Base-by-base conservation (phyloP, 2,329 filamentous ascomycete genomes). In the Chaetoscypha palmicola region DNA sequence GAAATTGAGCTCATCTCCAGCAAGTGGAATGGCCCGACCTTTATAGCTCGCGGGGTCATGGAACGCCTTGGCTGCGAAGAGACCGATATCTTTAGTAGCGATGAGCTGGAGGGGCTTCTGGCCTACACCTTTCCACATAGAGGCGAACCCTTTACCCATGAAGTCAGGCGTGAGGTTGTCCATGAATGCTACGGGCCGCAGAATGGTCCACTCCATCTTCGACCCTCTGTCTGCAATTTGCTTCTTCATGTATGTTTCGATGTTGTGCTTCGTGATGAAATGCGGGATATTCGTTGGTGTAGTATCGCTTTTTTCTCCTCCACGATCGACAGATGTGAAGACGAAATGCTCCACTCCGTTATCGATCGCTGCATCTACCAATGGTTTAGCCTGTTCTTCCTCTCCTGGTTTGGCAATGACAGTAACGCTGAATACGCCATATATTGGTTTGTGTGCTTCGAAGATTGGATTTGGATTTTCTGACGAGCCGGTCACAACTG, bases 271-370 rank as follows among this genome's bases (percentile, higher is more conserved):
- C 46, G 57, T 61, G 35, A 67, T 64, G 59, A 79, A 79, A 58
- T 79, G 74, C 0, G 72, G 71, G 35, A 79, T 64, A 1, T 62
- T 45, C 3, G 75, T 77, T 0, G 69, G 65, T 45, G 66, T 66
- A 7, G 66, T 66, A 34, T 68, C 65, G 46, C 66, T 68, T 31
- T 67, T 68, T 2, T 57, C 58, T 36, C 79, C 77, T 38, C 77
- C 77, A 28, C 80, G 76, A 48, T 84, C 81, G 16, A 82, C 76
- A 37, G 72, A 76, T 22, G 69, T 73, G 63, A 81, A 83, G 26
- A 85, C 71, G 53, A 84, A 81, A 56, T 77, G 71, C 45, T 69
- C 64, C 30, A 83, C 74, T 16, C 65, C 68, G 66, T 34, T 72
- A 58, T 33, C 70, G 68, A 54, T 81, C 54, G 7, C 75, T 66